phyloP scores from a whole-genome alignment of 2,329 filamentous ascomycete species.

The Phoma sp. region DNA sequence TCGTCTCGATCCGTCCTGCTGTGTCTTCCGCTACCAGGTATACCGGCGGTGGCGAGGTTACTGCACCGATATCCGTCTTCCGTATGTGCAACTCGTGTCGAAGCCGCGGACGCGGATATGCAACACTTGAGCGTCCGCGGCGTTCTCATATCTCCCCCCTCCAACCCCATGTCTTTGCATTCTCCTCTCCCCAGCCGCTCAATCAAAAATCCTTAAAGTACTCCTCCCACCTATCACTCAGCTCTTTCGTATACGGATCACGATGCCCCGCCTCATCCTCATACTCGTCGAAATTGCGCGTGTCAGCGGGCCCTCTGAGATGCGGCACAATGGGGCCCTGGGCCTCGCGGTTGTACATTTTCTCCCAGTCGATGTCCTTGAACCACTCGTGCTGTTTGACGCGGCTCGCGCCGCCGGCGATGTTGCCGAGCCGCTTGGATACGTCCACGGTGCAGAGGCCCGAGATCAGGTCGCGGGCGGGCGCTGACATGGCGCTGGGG shows the following conservation, averaged over 20 bases:
- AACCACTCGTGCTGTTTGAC: slow-evolving; percentile 83
- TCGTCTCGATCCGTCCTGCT: too few relatives aligned
- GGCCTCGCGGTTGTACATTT: slow-evolving; percentile 67
- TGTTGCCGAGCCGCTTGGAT: slow-evolving; percentile 77
- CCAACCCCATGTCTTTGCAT: neutral
- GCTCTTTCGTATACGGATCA: slow-evolving; percentile 71
- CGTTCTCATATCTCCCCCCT: neutral
- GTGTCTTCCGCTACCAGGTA: too few relatives aligned
- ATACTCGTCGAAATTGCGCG: slow-evolving; percentile 82
- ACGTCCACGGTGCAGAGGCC: slow-evolving; percentile 80
- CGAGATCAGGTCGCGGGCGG: slow-evolving; percentile 76
- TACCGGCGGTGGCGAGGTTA: too few relatives aligned
- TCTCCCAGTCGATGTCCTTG: slow-evolving; percentile 73
- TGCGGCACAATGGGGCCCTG: slow-evolving; percentile 78
- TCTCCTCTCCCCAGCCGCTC: neutral
- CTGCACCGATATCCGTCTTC: too few relatives aligned
- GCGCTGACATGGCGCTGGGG: slow-evolving; percentile 69
- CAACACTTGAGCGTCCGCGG: neutral
- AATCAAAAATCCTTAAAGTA: slow-evolving; percentile 73
- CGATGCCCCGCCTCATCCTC: slow-evolving; percentile 73
- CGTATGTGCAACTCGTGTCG: too few relatives aligned
- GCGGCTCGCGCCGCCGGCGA: slow-evolving; percentile 72
- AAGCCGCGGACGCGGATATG: neutral
- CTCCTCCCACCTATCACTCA: slow-evolving; percentile 71
- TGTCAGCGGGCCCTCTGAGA: slow-evolving; percentile 73